Conservation (phyloP, 2,329 filamentous ascomycete species). For the Dothideomycetes sp. region DNA sequence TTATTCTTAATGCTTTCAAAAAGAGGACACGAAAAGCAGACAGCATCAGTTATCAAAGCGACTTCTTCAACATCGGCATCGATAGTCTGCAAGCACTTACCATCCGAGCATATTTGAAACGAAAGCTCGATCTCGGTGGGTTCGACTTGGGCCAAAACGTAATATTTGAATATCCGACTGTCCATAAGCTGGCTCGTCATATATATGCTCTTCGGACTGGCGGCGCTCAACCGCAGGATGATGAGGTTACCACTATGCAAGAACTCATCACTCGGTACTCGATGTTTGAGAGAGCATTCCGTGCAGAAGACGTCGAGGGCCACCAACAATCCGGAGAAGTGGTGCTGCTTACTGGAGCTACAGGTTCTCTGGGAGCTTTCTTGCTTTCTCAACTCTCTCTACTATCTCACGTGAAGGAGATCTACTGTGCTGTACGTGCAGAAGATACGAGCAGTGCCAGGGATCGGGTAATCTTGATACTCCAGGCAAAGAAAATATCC, state of each 20-base stretch:
- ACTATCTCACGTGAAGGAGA: too few species aligned
- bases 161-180: slow-evolving; percentile 46
- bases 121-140: slow-evolving; percentile 37
- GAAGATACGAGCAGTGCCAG: too few species aligned
- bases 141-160: slow-evolving; percentile 43
- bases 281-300: too few species aligned
- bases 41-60: too few species aligned
- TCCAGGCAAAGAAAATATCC: too few species aligned
- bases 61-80: slow-evolving; percentile 48
- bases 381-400: slow-evolving; percentile 36
- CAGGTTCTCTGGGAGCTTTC: slow-evolving; percentile 54
- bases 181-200: slow-evolving; percentile 34
- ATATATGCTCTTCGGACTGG: slow-evolving; percentile 33
- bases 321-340: slow-evolving; percentile 14
- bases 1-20: slow-evolving; percentile 21
- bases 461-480: slow-evolving; percentile 23
- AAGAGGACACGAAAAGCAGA: too few species aligned
- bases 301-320: too few species aligned
- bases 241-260: slow-evolving; percentile 33
- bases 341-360: slow-evolving; percentile 49
- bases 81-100: slow-evolving; percentile 50
- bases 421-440: too few species aligned
- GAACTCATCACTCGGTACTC: slow-evolving; percentile 36
- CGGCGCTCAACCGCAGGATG: slow-evolving; percentile 18
- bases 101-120: slow-evolving; percentile 42